These are phyloP conservation scores for Epichloe coenophiala DNA, from an alignment of 2,329 filamentous ascomycete genomes.

Conservation along the genomic window DNA sequence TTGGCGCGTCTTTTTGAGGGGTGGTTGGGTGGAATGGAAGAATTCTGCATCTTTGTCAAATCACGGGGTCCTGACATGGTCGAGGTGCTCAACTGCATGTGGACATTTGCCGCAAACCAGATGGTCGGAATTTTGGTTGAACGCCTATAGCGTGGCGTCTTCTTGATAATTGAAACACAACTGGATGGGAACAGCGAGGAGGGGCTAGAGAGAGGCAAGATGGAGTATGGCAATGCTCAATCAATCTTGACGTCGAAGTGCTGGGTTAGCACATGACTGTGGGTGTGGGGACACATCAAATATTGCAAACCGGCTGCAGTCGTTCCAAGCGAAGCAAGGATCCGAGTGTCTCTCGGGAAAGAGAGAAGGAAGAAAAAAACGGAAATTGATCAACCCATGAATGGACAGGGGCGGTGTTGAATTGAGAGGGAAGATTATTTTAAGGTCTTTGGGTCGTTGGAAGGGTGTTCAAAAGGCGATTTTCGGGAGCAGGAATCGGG, in stretches of 20 bases:
- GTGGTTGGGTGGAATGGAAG: not conserved
- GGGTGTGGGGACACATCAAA: not conserved
- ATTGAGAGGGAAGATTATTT: not conserved
- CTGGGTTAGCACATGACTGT: not conserved
- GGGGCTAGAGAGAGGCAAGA: not conserved
- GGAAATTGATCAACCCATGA: not conserved
- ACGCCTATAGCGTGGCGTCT: slow-evolving; percentile 5
- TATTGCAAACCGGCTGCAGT: not conserved
- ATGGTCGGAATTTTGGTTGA: not conserved
- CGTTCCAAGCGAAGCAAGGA: not conserved
- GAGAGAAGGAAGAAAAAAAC: not conserved
- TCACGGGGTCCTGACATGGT: slow-evolving; percentile 9
- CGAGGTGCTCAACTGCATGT: slow-evolving; percentile 5
- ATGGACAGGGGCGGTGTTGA: not conserved
- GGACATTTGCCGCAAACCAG: not conserved
- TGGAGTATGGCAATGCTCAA: not conserved
- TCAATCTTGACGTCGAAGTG: not conserved
- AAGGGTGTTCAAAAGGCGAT: not conserved
- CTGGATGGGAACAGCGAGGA: not conserved
- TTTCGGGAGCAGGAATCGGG: not conserved
- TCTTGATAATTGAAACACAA: not conserved
- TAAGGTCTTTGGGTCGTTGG: not conserved
- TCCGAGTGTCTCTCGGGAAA: not conserved
- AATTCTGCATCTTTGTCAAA: slow-evolving; percentile 8
- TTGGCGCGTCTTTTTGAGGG: slow-evolving; percentile 3